These are phyloP conservation scores for Diospyros lotus DNA, from an alignment of 148 eudicot genomes.

Conservation along the genomic window DNA sequence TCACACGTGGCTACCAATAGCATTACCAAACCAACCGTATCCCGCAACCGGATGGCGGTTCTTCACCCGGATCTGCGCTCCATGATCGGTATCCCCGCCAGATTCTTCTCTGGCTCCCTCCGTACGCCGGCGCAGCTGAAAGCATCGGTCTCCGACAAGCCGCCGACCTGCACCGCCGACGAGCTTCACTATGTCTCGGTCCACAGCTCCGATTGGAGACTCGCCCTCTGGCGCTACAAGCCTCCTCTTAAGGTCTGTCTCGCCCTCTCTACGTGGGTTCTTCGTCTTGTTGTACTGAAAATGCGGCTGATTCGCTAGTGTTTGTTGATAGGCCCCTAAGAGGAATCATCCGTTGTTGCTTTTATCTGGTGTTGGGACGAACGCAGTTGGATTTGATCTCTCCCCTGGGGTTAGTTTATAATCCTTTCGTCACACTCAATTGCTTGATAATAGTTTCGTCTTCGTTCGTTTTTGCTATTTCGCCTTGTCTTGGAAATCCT, in stretches of 20 bases:
- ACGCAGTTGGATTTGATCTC: slow-evolving; percentile 94
- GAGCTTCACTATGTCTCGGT: slow-evolving; percentile 90
- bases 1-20: too few species aligned
- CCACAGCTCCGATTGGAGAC: slow-evolving; percentile 61
- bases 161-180: slow-evolving; percentile 86
- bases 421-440: too few species aligned
- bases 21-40: too few species aligned
- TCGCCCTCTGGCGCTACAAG: slow-evolving; percentile 91
- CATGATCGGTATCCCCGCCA: too few species aligned
- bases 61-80: too few species aligned
- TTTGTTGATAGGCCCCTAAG: slow-evolving; percentile 30
- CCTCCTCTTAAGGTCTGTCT: slow-evolving; percentile 59
- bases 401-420: slow-evolving; percentile 68
- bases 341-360: slow-evolving; percentile 88
- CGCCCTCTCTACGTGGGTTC: slow-evolving; percentile 1
- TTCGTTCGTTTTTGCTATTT: not conserved
- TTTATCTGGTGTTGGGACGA: slow-evolving; percentile 93
- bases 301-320: too few species aligned
- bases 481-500: not conserved
- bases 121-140: slow-evolving; percentile 10
- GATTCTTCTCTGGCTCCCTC: not conserved
- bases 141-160: slow-evolving; percentile 40
- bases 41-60: too few species aligned
- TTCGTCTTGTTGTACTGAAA: too few species aligned
- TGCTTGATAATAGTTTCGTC: too few species aligned